Base-by-base conservation (phyloP, 306 rosid species). In the Fragaria nilgerrensis region DNA sequence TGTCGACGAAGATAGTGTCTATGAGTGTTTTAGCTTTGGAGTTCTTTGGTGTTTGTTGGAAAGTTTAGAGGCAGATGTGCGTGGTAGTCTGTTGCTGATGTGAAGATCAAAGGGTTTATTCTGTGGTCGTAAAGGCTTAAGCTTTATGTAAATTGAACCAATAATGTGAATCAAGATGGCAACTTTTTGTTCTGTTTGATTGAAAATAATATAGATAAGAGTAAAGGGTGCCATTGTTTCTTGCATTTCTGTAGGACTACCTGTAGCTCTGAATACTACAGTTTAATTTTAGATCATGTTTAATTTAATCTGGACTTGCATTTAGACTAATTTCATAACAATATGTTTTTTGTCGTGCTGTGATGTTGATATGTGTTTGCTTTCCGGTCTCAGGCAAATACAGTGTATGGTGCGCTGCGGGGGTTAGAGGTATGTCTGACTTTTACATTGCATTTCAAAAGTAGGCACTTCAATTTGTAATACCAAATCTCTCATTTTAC, bases 351-450 rank as follows among this genome's bases (percentile, higher is more conserved):
- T 17, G 48, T 62, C 25, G 14, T 75, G 47, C 27, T 16, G 3
- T 65, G 77, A 77, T 79, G 83, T 17, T 70, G 71, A 72, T 76
- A 7, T 77, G 55, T 52, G 25, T 43, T 45, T 34, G 29, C 32
- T 19, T 55, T 70, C 52, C 5, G 78, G 41, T 56, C 79, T 84
- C 88, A 88, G 92, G 89, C 89, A 68, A 73, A 76, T 36, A 88
- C 92, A 53, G 88, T 88, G 34, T 88, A 86, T 65, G 92, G 92
- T 22, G 92, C 92, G 11, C 74, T 88, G 65, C 78, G 92, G 73
- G 92, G 82, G 20, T 84, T 88, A 83, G 92, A 88, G 92, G 92
- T 88, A 88, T 58, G 59, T 37, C 23, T 23, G 36, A 41, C 61
- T 83, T 25, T 72, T 29, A 25, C 27, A 43, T 43, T 64, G 25